A percentile compares a stretch with the other conserved stretches of the same genome.
Evolutionary conservation across 1,284 basidiomycete genomes (phyloP).

Genomic region (Moniliophthora roreri): DNA sequence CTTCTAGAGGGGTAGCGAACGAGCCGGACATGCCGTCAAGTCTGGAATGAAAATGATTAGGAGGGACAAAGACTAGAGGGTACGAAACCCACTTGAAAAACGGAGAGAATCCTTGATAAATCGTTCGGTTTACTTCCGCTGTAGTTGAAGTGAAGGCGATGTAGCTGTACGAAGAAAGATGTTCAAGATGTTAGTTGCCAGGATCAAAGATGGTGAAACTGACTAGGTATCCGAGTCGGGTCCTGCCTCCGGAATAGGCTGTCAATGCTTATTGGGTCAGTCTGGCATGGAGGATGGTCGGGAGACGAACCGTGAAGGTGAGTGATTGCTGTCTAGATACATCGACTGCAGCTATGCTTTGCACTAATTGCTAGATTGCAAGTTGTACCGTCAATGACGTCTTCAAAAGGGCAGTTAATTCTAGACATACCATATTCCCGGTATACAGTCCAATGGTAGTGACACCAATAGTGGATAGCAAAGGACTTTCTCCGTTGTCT

Average conservation of each 20-base stretch:
- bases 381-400: background rate
- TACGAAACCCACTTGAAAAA: slow-evolving; percentile 47
- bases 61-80: background rate
- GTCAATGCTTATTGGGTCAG: too few species aligned
- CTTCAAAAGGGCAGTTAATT: background rate
- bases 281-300: too few species aligned
- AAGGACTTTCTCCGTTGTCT: slow-evolving; percentile 57
- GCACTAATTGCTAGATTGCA: slow-evolving; percentile 49
- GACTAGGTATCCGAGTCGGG: slow-evolving; percentile 56
- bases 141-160: slow-evolving; percentile 52
- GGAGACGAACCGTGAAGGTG: slow-evolving; percentile 52
- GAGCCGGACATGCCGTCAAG: slow-evolving; percentile 60
- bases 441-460: slow-evolving; percentile 54
- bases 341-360: slow-evolving; percentile 48
- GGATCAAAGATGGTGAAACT: slow-evolving; percentile 21
- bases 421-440: slow-evolving; percentile 44
- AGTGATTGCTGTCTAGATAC: slow-evolving; percentile 52
- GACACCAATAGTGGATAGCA: slow-evolving; percentile 47
- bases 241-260: slow-evolving; percentile 49
- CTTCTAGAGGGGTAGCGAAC: slow-evolving; percentile 44
- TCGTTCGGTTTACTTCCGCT: slow-evolving; percentile 32
- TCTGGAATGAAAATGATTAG: slow-evolving; percentile 27
- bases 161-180: slow-evolving; percentile 40
- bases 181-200: slow-evolving; percentile 1
- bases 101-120: slow-evolving; percentile 50